phyloP scores from a whole-genome alignment of 1,139 yeast genomes.

The Candida tropicalis region DNA sequence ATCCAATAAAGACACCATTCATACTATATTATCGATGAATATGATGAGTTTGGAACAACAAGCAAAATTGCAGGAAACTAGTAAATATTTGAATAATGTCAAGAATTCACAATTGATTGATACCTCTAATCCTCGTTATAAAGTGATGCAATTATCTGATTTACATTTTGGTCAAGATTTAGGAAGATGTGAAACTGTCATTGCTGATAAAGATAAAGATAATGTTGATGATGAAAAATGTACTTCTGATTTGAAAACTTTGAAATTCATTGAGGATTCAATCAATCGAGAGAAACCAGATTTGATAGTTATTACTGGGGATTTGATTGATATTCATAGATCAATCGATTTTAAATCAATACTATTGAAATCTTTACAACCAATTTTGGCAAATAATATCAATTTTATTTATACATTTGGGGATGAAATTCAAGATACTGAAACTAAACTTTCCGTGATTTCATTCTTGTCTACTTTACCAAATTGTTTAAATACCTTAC shows the following conservation, averaged over 20 bases:
- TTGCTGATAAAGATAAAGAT: conserved; percentile 11
- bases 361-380: conserved; percentile 38
- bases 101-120: conserved; percentile 8
- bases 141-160: conserved; percentile 43
- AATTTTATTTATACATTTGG: conserved; percentile 47
- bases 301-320: conserved; percentile 46
- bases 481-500: conserved; percentile 36
- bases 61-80: conserved; percentile 3
- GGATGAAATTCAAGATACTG: conserved; percentile 33
- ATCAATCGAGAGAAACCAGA: conserved; percentile 35
- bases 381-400: conserved; percentile 31
- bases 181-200: conserved; percentile 23
- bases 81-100: conserved; percentile 4
- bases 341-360: conserved; percentile 34
- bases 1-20: conserved; percentile 12
- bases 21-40: conserved; percentile 17
- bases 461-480: conserved; percentile 37
- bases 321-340: conserved; percentile 30
- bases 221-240: conserved; percentile 20
- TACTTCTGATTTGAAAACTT: conserved; percentile 32
- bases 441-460: conserved; percentile 18
- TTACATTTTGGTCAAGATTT: conserved; percentile 40
- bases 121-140: conserved; percentile 21
- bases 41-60: conserved; percentile 11
- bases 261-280: conserved; percentile 30